phyloP scores from a whole-genome alignment of 2,329 filamentous ascomycete genomes.

The Ceratocystiopsis minuta region DNA sequence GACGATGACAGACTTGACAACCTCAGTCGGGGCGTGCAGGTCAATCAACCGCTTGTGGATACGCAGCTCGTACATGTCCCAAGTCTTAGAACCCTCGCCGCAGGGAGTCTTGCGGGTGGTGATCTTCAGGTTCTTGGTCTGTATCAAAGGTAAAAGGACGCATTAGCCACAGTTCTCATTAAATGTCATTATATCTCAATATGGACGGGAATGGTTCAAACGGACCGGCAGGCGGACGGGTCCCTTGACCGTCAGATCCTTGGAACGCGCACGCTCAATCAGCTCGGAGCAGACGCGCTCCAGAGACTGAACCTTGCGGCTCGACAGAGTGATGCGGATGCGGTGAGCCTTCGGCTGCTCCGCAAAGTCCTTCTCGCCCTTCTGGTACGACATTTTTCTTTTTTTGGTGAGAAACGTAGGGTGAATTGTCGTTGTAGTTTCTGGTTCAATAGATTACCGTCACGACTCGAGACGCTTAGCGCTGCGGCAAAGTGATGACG shows the following conservation, averaged over 20 bases:
- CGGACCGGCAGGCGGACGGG: constrained; percentile 67
- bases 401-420: not conserved
- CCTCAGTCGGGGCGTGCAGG: constrained; percentile 92
- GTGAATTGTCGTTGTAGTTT: no score
- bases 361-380: constrained; percentile 84
- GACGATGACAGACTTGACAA: constrained; percentile 92
- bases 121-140: constrained; percentile 87
- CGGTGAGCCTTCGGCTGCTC: constrained; percentile 44
- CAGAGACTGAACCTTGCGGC: constrained; percentile 82
- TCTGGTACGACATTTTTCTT: constrained; percentile 67
- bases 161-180: not conserved
- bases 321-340: constrained; percentile 80
- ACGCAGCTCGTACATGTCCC: constrained; percentile 85
- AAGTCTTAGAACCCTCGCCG: constrained; percentile 99
- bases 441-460: constrained; percentile 1
- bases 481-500: constrained; percentile 13
- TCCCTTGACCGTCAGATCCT: constrained; percentile 97
- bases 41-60: constrained; percentile 98
- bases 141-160: not conserved
- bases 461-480: constrained; percentile 11
- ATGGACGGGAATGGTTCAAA: not conserved
- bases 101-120: constrained; percentile 97
- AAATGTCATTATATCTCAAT: no score
- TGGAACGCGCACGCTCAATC: constrained; percentile 94
- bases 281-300: constrained; percentile 98